Percentiles rank a stretch among this genome's conserved stretches.
Conservation (phyloP, 306 rosid genomes). For the Medicago truncatula region DNA sequence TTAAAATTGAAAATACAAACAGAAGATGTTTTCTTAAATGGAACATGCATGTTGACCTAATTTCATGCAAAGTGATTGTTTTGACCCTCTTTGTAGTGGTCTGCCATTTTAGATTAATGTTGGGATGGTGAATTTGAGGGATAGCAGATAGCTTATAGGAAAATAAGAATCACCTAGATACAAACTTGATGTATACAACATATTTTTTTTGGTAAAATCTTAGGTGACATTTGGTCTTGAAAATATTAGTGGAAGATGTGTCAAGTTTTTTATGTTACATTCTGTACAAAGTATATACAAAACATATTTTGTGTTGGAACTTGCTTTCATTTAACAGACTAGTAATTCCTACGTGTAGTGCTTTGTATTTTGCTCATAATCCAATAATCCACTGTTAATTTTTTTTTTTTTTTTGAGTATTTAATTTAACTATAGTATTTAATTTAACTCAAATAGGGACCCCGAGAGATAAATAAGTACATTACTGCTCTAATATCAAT, state of each 20-base stretch:
- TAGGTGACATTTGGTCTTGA: conserved; percentile 29
- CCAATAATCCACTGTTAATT: not conserved
- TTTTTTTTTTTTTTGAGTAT: no score
- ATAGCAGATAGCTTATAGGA: conserved; percentile 26
- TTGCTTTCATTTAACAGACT: not conserved
- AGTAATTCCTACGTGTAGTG: not conserved
- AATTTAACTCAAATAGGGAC: not conserved
- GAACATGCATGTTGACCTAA: conserved; percentile 2
- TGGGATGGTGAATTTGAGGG: conserved; percentile 41
- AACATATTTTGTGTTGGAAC: not conserved
- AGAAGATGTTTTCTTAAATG: not conserved
- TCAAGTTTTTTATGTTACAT: conserved; percentile 18
- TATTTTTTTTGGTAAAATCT: conserved; percentile 32
- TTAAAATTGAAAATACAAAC: not conserved
- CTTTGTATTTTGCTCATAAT: conserved; percentile 1
- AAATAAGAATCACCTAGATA: conserved; percentile 23
- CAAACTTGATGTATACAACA: conserved; percentile 26
- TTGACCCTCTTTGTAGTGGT: conserved; percentile 39
- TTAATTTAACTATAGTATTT: no score
- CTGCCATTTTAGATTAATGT: conserved; percentile 20
- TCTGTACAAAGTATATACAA: conserved; percentile 20
- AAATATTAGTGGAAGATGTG: conserved; percentile 33
- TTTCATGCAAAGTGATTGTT: conserved; percentile 32
- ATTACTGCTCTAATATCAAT: not conserved
- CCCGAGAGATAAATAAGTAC: no score